Evolutionary conservation across 1,139 yeast species (phyloP), one percentile per base, ranked within the genome.

Genomic region (Pichia cactophila): DNA sequence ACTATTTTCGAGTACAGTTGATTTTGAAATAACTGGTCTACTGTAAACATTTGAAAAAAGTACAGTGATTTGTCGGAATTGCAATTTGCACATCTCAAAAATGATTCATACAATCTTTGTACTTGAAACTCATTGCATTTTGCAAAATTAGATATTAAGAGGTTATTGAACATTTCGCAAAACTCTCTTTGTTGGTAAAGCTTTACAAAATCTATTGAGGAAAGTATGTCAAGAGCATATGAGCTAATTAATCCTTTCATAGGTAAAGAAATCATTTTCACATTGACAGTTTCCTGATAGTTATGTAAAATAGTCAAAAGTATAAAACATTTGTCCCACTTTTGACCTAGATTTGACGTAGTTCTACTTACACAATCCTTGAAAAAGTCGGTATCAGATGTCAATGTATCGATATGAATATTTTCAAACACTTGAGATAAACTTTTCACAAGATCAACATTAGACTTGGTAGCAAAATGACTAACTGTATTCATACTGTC

Each of bases 21-120:
- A 29, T 44, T 33, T 1, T 38, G 28, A 31, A 47, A 55, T 5
- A 58, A 42, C 29, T 50, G 54, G 3, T 50, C 38, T 9, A 57
- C 44, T 0, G 55, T 48, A 26, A 53, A 45, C 14, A 54, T 39
- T 37, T 58, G 60, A 16, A 60, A 50, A 42, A 40, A 57, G 37
- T 48, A 48, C 17, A 58, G 42, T 8, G n/a, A 26, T 16, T 51
- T 17, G 3, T 44, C 26, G 11, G 4, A 16, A 11, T 17, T 12
- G 9, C 12, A 8, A 5, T 16, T 16, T n/a, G 33, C 38, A 16
- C 37, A 46, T 14, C 33, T 16, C 5, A 43, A 3, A 26, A 44
- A 42, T 2, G 54, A 48, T 23, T 47, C 47, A n/a, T 33, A 26
- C 2, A 52, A 26, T 23, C 31, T 33, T 11, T 17, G 11, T 5